Conservation (phyloP, 441 rosid genomes). For the Brassica hybrid region DNA sequence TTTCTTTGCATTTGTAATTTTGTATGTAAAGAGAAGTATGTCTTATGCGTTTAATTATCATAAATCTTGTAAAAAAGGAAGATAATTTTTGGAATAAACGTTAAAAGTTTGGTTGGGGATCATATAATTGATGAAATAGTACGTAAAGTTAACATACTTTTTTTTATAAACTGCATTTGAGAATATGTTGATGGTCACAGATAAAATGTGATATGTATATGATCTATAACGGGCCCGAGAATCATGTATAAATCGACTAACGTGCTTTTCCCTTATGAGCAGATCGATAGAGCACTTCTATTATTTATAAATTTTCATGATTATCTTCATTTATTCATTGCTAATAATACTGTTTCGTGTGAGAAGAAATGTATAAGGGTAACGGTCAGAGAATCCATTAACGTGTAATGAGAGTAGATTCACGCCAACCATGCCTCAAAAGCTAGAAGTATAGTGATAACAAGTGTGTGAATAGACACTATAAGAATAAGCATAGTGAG, state of each 20-base stretch:
- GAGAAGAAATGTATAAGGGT: not conserved
- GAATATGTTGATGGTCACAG: not conserved
- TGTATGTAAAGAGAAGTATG: not conserved
- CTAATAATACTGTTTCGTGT: not conserved
- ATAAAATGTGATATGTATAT: not conserved
- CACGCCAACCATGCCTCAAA: not conserved
- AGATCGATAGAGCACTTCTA: not conserved
- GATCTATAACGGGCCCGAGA: not conserved
- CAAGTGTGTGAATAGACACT: not conserved
- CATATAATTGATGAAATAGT: not conserved
- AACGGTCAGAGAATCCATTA: not conserved
- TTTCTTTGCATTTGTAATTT: not conserved
- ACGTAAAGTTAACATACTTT: conserved; percentile 3
- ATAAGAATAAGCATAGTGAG: not conserved
- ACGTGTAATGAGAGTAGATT: not conserved
- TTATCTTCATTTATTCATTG: not conserved
- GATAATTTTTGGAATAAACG: not conserved
- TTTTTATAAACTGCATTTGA: not conserved
- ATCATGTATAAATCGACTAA: not conserved
- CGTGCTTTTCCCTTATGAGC: not conserved
- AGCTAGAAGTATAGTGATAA: not conserved
- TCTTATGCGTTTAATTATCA: not conserved
- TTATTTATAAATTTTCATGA: not conserved
- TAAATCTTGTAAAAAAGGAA: not conserved
- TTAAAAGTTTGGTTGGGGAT: not conserved